Evolutionary conservation across 106 monocot species (phyloP), one percentile per base, ranked within the genome.

Genomic region (Phalaenopsis equestris): DNA sequence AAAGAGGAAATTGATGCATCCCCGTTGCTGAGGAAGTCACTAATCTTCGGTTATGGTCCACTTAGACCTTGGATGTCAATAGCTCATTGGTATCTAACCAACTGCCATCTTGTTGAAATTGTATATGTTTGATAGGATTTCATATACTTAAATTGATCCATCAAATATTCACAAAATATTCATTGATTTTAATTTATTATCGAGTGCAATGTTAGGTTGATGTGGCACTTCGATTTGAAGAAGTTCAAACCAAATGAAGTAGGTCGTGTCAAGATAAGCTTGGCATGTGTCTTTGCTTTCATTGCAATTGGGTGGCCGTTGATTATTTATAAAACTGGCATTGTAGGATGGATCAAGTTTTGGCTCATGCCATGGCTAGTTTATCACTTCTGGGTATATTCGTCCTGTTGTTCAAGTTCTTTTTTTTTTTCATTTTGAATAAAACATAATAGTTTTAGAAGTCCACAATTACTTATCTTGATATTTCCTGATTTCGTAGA

Each of bases 1-100:
- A 81, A 76, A 83, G 82, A 94, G 72, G 97, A 97, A 58, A 84
- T 92, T 49, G 85, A 89, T 11, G 81, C 90, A 9, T 82, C 85
- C 42, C 84, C 86, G 9, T 3, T 49, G 80, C 77, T 90, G 17
- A 92, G 85, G 42, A 92, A 94, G 72, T 94, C 89, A 80, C 83
- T 92, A 78, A 75, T 94, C 57, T 82, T 85, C 19, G 97, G 92
- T 61, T 94, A 89, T 82, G 97, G 97, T 55, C 94, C 90, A 77
- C 86, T 97, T 56, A 84, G 96, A 61, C 86, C 96, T 80, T 97
- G 94, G 96, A 90, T 97, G 96, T 92, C 94, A 48, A 92, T 97
- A 86, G 86, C 81, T 77, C 96, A 97, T 84, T 97, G 96, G 96
- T 97, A 89, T 21, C 64, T 73, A 6, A 24, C 42, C 36, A 47